Conservation (phyloP, 164 flowering plant genomes). For the Tetrastigma voinierianum region DNA sequence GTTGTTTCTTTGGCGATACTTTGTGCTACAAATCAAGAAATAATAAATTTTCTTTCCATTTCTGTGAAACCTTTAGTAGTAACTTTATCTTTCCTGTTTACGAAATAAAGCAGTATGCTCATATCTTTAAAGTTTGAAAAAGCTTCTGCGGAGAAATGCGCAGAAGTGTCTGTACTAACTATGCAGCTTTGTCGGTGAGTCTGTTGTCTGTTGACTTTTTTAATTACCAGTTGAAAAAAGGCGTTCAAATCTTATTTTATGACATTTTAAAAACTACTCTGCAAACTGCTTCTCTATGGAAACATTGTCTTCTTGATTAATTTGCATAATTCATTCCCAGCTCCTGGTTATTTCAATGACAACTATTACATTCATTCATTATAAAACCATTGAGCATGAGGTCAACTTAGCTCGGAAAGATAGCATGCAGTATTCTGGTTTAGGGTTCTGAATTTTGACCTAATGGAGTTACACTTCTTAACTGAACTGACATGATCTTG, state of each 20-base stretch:
- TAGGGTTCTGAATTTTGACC: too few species aligned
- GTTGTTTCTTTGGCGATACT: neutral
- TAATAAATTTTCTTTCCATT: neutral
- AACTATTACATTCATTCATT: too few species aligned
- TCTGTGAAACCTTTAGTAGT: neutral
- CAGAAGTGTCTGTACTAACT: conserved; percentile 94
- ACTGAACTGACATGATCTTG: too few species aligned
- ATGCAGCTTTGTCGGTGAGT: conserved; percentile 88
- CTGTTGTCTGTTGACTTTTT: neutral
- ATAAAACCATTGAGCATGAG: too few species aligned
- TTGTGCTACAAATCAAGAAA: neutral
- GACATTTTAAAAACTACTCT: neutral
- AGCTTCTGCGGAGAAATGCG: conserved; percentile 99
- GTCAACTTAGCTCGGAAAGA: too few species aligned
- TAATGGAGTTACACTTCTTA: too few species aligned
- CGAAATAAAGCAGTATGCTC: conserved; percentile 94
- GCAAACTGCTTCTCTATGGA: too few species aligned
- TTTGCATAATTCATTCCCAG: too few species aligned
- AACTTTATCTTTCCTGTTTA: conserved; percentile 13
- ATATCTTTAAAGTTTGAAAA: conserved; percentile 73
- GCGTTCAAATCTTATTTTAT: neutral
- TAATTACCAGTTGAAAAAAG: neutral
- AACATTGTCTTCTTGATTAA: too few species aligned
- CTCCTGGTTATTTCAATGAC: too few species aligned
- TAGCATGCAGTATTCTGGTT: too few species aligned